Base-by-base conservation (phyloP, 305 asterid genomes). In the Solanum hybrid region DNA sequence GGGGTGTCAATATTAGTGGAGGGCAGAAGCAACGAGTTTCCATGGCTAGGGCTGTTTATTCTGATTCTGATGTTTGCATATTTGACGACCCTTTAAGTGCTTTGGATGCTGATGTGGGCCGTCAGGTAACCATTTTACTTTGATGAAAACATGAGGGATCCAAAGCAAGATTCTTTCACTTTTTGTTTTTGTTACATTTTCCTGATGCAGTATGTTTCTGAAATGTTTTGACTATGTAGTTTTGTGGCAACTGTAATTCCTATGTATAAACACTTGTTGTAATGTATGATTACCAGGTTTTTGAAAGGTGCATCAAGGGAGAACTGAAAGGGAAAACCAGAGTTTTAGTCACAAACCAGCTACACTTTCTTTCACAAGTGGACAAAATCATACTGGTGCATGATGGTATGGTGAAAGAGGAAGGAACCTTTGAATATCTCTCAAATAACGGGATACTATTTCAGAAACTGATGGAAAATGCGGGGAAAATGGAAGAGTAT, bases 21-120 rank as follows among this genome's bases (percentile, higher is more conserved):
- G 99, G 99, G 67, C 99, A 97, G 94, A 97, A 97, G 94, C 99
- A 97, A 91, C 95, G 99, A 93, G 98, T 97, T 92, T 96, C 99
- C 74, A 95, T 97, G 98, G 99, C 99, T 37, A 94, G 99, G 91
- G 99, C 99, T 86, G 98, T 97, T 89, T 97, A 97, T 94, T 95
- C 99, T 24, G 89, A 95, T 92, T 96, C 99, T n/a, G 99, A 97
- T 93, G 97, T 97, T 78, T 97, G 92, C 94, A 92, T 97, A 91
- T 97, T 97, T 90, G 99, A 97, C 86, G 99, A 97, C 90, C 99
- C 99, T 13, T 93, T 97, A 90, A 96, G 99, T 87, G 99, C 99
- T 89, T 95, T 97, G 34, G 99, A 97, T 90, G 99, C 99, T 88
- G 97, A 96, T 90, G 99, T 97, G 89, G 98, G 96, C 89, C 96